A percentile compares a stretch with the other conserved stretches of the same genome.
Conservation (phyloP, 805 yeast species). For the Saccharomycopsis malanga region DNA sequence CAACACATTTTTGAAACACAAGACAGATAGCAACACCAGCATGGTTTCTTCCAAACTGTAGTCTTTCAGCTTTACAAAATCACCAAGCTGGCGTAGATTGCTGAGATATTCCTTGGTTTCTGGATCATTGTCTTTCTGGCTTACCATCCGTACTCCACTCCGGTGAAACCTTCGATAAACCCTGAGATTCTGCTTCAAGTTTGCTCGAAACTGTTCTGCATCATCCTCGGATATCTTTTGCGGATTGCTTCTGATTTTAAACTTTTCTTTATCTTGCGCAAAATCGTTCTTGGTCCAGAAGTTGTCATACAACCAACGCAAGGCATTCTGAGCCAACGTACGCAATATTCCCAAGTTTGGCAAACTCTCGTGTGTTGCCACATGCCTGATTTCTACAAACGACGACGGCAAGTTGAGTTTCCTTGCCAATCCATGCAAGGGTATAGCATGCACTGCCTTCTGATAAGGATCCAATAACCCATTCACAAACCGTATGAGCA, state of each 20-base stretch:
- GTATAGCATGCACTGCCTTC: conserved; percentile 68
- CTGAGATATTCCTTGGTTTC: conserved; percentile 38
- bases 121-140: conserved; percentile 34
- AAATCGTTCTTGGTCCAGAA: conserved; percentile 50
- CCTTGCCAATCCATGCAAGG: conserved; percentile 68
- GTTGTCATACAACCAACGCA: conserved; percentile 65
- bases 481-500: conserved; percentile 79
- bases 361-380: conserved; percentile 81
- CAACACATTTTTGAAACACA: conserved; percentile 31
- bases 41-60: conserved; percentile 20
- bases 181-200: conserved; percentile 35
- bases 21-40: conserved; percentile 25
- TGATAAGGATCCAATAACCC: conserved; percentile 86
- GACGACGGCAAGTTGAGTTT: conserved; percentile 62
- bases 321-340: conserved; percentile 48
- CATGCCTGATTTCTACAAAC: conserved; percentile 86
- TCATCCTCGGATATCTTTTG: not conserved
- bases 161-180: conserved; percentile 45
- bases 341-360: conserved; percentile 70
- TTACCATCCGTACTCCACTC: conserved; percentile 33
- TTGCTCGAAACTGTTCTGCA: not conserved
- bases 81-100: conserved; percentile 3
- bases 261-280: not conserved
- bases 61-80: conserved; percentile 26
- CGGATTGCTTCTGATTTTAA: conserved; percentile 2